Base-by-base conservation (phyloP, 768 basidiomycete species). In the Calocybe indica region DNA sequence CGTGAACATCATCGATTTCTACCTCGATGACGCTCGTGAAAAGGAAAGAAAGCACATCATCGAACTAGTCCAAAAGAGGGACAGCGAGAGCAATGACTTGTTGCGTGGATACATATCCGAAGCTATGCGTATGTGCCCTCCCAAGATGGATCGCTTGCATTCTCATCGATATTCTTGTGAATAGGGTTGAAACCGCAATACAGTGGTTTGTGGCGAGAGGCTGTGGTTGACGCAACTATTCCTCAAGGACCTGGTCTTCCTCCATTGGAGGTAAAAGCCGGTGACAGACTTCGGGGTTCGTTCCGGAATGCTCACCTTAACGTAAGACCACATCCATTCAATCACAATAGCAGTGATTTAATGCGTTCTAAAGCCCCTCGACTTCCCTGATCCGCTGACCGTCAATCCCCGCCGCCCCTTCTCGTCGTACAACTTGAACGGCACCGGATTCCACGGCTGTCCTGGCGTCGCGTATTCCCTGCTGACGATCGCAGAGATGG, bases 1-100 rank as follows among this genome's bases (percentile, higher is more conserved):
- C n/a, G 66, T 71, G 5, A 65, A 76, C 37, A 68, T 79, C 13
- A 58, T 82, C 40, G 71, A 80, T 52, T 79, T 80, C 61, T 80
- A 77, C 59, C 58, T 82, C 22, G 70, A 71, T 36, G 71, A 71
- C 35, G 58, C 55, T 14, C 67, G 64, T 11, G 64, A 62, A 6
- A 58, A 58, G 40, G 73, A 79, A 50, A 59, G 65, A 8, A 62
- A 57, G 0, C 66, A 70, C 13, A 71, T 79, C 30, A 37, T 69
- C 22, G 51, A 61, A 39, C 62, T 78, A 0, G 59, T 66, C 5
- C 53, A 63, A 29, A 57, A 58, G 32, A 58, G 58, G 5, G 69
- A 70, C 49, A 40, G 54, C 3, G 51, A 61, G 30, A 68, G 68
- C 44, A 57, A 55, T 5, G 63, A 69, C 34, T 47, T 71, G 15